Evolutionary conservation across 805 yeast species (phyloP).

Genomic region (Wickerhamomyces kurtzmanii): DNA sequence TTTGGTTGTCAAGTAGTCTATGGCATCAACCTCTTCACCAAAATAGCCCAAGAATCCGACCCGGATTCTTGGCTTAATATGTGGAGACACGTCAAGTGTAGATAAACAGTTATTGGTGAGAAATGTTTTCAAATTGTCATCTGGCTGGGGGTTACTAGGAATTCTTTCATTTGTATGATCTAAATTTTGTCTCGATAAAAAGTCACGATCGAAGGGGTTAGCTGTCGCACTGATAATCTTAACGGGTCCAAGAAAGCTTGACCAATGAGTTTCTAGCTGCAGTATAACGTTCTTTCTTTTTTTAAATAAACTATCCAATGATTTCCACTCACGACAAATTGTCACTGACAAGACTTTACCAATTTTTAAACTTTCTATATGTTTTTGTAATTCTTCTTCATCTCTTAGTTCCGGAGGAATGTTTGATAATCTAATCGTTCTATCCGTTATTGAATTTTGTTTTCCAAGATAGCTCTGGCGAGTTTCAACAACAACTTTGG

Average conservation of each 20-base stretch:
- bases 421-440: conserved; percentile 82
- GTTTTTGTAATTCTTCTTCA: conserved; percentile 57
- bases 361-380: conserved; percentile 68
- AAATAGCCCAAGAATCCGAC: conserved; percentile 48
- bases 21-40: conserved; percentile 74
- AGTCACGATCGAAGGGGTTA: no score
- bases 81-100: no score
- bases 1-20: conserved; percentile 60
- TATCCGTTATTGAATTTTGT: conserved; percentile 84
- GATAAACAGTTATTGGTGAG: no score
- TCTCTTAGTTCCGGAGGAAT: conserved; percentile 75
- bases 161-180: no score
- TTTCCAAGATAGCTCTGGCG: conserved; percentile 78
- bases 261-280: conserved; percentile 47
- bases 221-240: no score
- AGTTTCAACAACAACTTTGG: conserved; percentile 62
- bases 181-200: no score
- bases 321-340: conserved; percentile 80
- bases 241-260: no score
- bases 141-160: no score
- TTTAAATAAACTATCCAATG: conserved; percentile 51
- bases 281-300: conserved; percentile 43
- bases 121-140: no score
- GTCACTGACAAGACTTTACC: conserved; percentile 73
- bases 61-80: conserved; percentile 53